These are phyloP conservation scores for Hemisphaericaspora xylofermentans DNA, from an alignment of 1,139 yeast species.

Conservation along the genomic window DNA sequence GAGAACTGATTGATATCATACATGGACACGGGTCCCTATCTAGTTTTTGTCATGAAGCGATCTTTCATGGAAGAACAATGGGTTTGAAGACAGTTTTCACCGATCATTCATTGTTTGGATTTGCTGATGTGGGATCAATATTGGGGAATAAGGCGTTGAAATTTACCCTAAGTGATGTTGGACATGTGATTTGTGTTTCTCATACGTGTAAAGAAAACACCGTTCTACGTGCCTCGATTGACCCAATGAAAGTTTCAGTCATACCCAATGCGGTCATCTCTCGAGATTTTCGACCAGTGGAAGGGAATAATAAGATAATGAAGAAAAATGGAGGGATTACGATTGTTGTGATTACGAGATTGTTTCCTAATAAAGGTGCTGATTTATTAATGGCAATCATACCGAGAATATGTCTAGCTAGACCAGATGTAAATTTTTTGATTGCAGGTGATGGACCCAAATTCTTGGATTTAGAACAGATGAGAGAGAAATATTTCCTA, in stretches of 20 bases:
- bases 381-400: conserved; percentile 83
- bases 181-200: conserved; percentile 92
- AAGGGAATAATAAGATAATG: conserved; percentile 14
- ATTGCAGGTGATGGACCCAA: conserved; percentile 98
- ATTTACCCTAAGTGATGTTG: conserved; percentile 82
- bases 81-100: conserved; percentile 90
- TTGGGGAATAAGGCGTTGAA: conserved; percentile 83
- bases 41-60: conserved; percentile 83
- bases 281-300: conserved; percentile 70
- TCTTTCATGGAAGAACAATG: conserved; percentile 89
- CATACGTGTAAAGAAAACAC: conserved; percentile 97
- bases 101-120: conserved; percentile 94
- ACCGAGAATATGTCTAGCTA: conserved; percentile 72
- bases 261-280: conserved; percentile 96
- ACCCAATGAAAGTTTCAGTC: conserved; percentile 78
- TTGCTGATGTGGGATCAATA: conserved; percentile 81
- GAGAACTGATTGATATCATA: conserved; percentile 84
- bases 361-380: conserved; percentile 96
- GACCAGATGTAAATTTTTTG: conserved; percentile 68
- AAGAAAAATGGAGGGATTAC: conserved; percentile 44
- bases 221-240: conserved; percentile 78
- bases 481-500: conserved; percentile 82
- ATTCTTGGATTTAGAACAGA: conserved; percentile 88
- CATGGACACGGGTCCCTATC: conserved; percentile 96
- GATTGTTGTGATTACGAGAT: conserved; percentile 85